These are phyloP conservation scores for Collybia nuda DNA, from an alignment of 768 basidiomycete species.

Conservation along the genomic window DNA sequence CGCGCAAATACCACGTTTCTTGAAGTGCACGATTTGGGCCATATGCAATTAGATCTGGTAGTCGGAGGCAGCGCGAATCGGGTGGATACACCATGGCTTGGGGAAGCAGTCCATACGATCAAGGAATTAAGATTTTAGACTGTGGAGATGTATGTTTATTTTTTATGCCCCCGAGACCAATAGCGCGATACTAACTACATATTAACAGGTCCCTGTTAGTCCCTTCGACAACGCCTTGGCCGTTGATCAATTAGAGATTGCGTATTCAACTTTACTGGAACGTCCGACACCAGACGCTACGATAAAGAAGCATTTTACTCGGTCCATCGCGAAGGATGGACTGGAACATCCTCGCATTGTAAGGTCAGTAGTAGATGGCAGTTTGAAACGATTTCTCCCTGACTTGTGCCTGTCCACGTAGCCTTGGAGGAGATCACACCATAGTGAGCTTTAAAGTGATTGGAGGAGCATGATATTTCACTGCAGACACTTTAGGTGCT, in stretches of 20 bases:
- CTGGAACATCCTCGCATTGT: constrained; percentile 73
- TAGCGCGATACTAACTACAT: constrained; percentile 1
- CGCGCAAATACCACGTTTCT: background rate
- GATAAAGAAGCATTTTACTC: constrained; percentile 36
- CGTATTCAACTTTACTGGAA: constrained; percentile 74
- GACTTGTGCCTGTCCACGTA: constrained; percentile 18
- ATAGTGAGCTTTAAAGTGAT: constrained; percentile 47
- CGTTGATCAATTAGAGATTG: constrained; percentile 84
- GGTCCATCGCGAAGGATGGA: constrained; percentile 52
- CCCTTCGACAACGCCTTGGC: constrained; percentile 85
- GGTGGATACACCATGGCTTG: constrained; percentile 73
- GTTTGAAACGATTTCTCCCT: constrained; percentile 3
- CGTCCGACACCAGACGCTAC: constrained; percentile 40
- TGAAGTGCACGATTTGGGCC: constrained; percentile 87
- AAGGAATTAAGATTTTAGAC: constrained; percentile 64
- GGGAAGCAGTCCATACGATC: constrained; percentile 63
- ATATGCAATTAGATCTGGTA: constrained; percentile 79
- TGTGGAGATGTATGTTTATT: constrained; percentile 70
- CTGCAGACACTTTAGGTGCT: constrained; percentile 44
- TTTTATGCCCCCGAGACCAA: background rate
- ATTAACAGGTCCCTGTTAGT: constrained; percentile 62
- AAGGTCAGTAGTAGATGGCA: constrained; percentile 33
- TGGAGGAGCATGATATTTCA: constrained; percentile 34
- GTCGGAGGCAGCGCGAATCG: constrained; percentile 57
- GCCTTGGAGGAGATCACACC: constrained; percentile 87